Evolutionary conservation across 805 yeast genomes (phyloP).

Genomic region (Candida caryicola): DNA sequence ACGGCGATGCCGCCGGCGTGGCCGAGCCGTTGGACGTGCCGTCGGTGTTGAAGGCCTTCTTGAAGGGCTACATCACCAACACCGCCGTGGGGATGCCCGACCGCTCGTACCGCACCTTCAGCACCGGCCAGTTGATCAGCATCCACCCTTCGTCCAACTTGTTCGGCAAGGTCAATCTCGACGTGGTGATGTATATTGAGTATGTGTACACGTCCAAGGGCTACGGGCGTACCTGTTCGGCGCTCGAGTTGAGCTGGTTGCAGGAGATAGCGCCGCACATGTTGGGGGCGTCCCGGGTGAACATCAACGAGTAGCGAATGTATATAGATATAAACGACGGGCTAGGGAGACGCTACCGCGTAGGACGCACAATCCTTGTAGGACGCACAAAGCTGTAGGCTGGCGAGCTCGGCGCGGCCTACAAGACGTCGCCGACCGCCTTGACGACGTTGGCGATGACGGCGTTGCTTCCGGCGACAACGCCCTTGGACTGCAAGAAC

Average conservation of each 20-base stretch:
- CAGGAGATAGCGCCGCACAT: conserved; percentile 75
- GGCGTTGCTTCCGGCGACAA: conserved; percentile 70
- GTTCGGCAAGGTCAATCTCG: conserved; percentile 70
- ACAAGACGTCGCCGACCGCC: conserved; percentile 39
- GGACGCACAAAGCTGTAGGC: background rate
- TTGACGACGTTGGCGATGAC: conserved; percentile 50
- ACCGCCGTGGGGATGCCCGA: conserved; percentile 96
- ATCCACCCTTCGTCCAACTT: conserved; percentile 88
- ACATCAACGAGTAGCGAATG: conserved; percentile 19
- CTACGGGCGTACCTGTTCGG: conserved; percentile 85
- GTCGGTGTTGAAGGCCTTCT: conserved; percentile 68
- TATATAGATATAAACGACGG: background rate
- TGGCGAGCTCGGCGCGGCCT: background rate
- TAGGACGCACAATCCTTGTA: background rate
- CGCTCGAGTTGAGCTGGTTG: conserved; percentile 79
- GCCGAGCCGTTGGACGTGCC: conserved; percentile 48
- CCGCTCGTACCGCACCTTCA: conserved; percentile 81
- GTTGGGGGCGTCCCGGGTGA: conserved; percentile 42
- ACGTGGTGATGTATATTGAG: conserved; percentile 92
- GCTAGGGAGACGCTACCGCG: background rate
- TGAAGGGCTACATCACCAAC: conserved; percentile 80
- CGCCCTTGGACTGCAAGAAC: conserved; percentile 78
- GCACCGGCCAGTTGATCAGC: conserved; percentile 79
- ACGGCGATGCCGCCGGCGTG: conserved; percentile 13
- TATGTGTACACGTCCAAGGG: conserved; percentile 91